Evolutionary conservation across 2,329 filamentous ascomycete genomes (phyloP).

Genomic region (Claviceps fusiformis): DNA sequence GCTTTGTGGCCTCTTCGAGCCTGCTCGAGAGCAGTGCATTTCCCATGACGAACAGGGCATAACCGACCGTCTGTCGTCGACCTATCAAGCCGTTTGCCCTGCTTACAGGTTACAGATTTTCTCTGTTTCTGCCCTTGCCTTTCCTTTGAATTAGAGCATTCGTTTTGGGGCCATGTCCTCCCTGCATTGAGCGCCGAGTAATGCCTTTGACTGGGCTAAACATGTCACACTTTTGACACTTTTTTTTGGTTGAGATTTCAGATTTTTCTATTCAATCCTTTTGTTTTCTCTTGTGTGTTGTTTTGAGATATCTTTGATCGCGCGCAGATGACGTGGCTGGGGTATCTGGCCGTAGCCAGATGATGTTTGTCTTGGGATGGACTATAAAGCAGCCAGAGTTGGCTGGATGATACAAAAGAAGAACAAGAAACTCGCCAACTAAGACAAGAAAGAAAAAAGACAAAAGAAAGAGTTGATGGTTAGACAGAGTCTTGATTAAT

Average conservation of each 20-base stretch:
- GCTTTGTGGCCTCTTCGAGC: conserved; percentile 47
- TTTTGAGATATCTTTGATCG: background rate
- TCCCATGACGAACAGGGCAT: conserved; percentile 9
- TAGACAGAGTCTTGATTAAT: background rate
- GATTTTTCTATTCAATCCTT: background rate
- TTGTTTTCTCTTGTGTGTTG: background rate
- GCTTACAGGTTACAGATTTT: too few relatives aligned
- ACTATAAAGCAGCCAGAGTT: background rate
- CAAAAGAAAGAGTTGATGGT: background rate
- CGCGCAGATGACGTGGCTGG: background rate
- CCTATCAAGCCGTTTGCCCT: too few relatives aligned
- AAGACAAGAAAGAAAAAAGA: background rate
- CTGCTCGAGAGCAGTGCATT: conserved; percentile 37
- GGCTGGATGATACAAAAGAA: background rate
- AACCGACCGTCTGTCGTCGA: background rate
- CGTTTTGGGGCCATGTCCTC: background rate
- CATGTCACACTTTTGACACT: background rate
- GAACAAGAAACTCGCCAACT: background rate
- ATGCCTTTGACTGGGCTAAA: background rate
- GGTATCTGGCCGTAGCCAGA: too few relatives aligned
- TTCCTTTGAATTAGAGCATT: background rate
- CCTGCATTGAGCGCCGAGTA: background rate
- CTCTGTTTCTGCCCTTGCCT: background rate
- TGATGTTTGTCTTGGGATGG: too few relatives aligned
- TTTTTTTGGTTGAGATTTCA: background rate